phyloP scores from a whole-genome alignment of 108 stramenopile species.

The Pseudonitzschia multiseries region DNA sequence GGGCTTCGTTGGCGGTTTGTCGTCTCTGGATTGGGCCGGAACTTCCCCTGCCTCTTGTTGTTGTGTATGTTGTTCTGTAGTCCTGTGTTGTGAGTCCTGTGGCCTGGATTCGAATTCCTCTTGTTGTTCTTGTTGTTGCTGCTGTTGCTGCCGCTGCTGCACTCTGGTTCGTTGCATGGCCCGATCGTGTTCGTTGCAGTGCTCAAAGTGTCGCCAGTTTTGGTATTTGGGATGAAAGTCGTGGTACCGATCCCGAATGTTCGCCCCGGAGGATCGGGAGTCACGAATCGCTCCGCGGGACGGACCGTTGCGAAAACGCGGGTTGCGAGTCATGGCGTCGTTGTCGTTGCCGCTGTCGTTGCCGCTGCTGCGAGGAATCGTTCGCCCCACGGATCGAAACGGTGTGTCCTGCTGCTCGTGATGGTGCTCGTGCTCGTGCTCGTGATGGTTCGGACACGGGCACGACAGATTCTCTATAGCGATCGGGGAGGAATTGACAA shows the following conservation, averaged over 20 bases:
- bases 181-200: constrained; percentile 37
- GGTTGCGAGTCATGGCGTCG: neutral
- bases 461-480: too few species aligned
- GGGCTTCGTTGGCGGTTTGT: neutral
- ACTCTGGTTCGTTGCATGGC: neutral
- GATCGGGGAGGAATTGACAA: too few species aligned
- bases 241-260: neutral
- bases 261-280: neutral
- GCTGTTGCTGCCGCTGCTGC: neutral
- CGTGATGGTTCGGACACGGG: too few species aligned
- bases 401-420: too few species aligned
- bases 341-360: neutral
- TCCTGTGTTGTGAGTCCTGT: neutral
- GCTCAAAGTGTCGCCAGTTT: constrained; percentile 70
- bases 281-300: too few species aligned
- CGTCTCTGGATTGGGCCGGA: neutral
- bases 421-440: too few species aligned
- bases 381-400: too few species aligned
- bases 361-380: neutral
- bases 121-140: constrained; percentile 8
- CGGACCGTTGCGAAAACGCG: neutral
- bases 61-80: neutral
- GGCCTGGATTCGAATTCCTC: neutral
- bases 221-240: constrained; percentile 70
- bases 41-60: constrained; percentile 8